Evolutionary conservation across 768 basidiomycete genomes (phyloP).

Genomic region (Boletales sp.): DNA sequence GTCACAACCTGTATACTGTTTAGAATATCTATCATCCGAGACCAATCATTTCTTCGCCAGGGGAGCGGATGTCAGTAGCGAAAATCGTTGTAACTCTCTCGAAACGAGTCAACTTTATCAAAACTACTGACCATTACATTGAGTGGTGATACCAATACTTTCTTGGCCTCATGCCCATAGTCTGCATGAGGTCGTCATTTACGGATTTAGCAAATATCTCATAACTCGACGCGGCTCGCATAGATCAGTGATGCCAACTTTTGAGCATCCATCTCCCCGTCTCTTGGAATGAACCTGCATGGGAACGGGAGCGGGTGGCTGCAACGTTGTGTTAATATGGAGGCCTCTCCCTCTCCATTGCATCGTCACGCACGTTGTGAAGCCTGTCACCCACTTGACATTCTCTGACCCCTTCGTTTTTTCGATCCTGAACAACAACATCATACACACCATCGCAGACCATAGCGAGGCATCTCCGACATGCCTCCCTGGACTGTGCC

Average conservation of each 20-base stretch:
- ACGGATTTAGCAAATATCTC: neutral
- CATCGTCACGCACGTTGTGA: conserved; percentile 5
- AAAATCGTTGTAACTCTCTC: no score
- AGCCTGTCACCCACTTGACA: conserved; percentile 14
- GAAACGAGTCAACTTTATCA: no score
- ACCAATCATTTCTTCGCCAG: no score
- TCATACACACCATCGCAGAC: conserved; percentile 19
- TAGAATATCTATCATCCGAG: no score
- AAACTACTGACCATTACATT: no score
- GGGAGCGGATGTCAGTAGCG: no score
- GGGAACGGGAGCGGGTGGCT: conserved; percentile 21
- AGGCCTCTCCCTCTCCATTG: no score
- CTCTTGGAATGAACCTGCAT: conserved; percentile 14
- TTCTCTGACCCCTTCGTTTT: conserved; percentile 13
- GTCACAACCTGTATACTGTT: no score
- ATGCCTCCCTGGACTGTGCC: conserved; percentile 18
- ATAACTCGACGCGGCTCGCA: neutral
- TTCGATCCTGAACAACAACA: conserved; percentile 16
- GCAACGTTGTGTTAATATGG: neutral
- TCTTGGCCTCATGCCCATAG: no score
- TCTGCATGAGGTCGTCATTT: no score
- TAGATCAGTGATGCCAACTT: conserved; percentile 11
- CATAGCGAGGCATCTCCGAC: conserved; percentile 20
- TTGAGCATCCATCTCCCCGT: conserved; percentile 9
- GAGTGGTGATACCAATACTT: no score